These are phyloP conservation scores for Monilinia polystroma DNA, from an alignment of 2,329 filamentous ascomycete species.

Conservation along the genomic window DNA sequence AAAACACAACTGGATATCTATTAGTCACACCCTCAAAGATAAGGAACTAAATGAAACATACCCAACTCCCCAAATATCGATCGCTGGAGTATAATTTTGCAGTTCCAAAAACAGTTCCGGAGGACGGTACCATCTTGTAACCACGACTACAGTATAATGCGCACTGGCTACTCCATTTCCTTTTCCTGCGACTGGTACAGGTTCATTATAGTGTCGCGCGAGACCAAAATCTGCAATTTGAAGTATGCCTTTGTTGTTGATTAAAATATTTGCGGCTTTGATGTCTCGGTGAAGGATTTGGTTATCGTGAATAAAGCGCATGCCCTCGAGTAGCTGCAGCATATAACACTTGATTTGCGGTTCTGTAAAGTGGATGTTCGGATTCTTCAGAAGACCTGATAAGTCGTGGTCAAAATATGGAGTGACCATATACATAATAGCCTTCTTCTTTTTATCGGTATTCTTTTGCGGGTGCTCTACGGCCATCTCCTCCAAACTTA, in stretches of 20 bases:
- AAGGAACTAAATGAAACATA: conserved; percentile 47
- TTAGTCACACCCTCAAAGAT: conserved; percentile 31
- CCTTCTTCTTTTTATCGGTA: conserved; percentile 72
- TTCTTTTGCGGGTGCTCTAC: conserved; percentile 67
- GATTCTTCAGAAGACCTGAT: conserved; percentile 95
- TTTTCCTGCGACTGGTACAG: conserved; percentile 69
- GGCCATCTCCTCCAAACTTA: conserved; percentile 92
- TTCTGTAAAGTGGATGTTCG: conserved; percentile 80
- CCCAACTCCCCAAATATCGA: conserved; percentile 98
- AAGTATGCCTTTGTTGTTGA: conserved; percentile 88
- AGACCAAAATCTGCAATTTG: conserved; percentile 98
- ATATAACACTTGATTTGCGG: conserved; percentile 98
- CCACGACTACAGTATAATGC: conserved; percentile 95
- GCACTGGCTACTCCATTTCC: conserved; percentile 81
- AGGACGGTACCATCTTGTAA: conserved; percentile 95
- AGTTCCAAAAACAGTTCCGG: conserved; percentile 88
- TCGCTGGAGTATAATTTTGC: conserved; percentile 90
- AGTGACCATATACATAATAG: conserved; percentile 97
- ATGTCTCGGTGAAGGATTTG: conserved; percentile 95
- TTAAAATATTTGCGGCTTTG: conserved; percentile 97
- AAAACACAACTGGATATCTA: conserved; percentile 74
- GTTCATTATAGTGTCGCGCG: conserved; percentile 87
- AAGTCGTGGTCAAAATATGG: conserved; percentile 99
- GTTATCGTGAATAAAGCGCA: conserved; percentile 85
- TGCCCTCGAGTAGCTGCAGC: conserved; percentile 84